Conservation (phyloP, 2,329 filamentous ascomycete genomes). For the Calycina herbarum region DNA sequence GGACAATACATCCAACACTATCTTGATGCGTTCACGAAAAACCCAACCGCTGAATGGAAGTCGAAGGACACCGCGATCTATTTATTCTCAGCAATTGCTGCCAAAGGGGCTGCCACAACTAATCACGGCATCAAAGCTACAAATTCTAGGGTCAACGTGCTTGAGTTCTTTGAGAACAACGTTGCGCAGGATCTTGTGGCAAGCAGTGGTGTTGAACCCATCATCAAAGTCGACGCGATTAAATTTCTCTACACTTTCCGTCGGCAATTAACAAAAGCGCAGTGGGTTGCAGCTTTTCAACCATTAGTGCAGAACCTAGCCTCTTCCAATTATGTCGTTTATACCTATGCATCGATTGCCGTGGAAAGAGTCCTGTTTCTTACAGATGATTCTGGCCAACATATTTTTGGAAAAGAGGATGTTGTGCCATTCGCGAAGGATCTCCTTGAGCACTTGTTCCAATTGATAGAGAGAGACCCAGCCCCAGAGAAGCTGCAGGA, state of each 20-base stretch:
- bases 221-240: constrained; percentile 95
- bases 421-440: constrained; percentile 83
- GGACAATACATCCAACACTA: constrained; percentile 85
- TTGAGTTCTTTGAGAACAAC: constrained; percentile 92
- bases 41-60: constrained; percentile 77
- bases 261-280: constrained; percentile 85
- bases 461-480: constrained; percentile 80
- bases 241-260: constrained; percentile 98
- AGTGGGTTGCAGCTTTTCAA: constrained; percentile 88
- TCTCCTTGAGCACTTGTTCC: constrained; percentile 85
- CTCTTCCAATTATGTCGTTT: constrained; percentile 91
- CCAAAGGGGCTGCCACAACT: constrained; percentile 84
- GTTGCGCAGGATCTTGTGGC: constrained; percentile 84
- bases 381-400: constrained; percentile 70
- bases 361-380: constrained; percentile 92
- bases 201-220: constrained; percentile 69
- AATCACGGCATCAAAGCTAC: constrained; percentile 88
- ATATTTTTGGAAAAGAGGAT: constrained; percentile 76
- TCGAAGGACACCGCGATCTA: constrained; percentile 98
- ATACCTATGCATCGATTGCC: constrained; percentile 95
- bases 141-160: constrained; percentile 83
- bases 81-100: constrained; percentile 89
- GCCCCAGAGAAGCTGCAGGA: constrained; percentile 93
- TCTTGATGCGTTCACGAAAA: constrained; percentile 70
- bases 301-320: constrained; percentile 88